Conservation (phyloP, 371 early-diverging fungal genomes). For the Apophysomyces elegans region DNA sequence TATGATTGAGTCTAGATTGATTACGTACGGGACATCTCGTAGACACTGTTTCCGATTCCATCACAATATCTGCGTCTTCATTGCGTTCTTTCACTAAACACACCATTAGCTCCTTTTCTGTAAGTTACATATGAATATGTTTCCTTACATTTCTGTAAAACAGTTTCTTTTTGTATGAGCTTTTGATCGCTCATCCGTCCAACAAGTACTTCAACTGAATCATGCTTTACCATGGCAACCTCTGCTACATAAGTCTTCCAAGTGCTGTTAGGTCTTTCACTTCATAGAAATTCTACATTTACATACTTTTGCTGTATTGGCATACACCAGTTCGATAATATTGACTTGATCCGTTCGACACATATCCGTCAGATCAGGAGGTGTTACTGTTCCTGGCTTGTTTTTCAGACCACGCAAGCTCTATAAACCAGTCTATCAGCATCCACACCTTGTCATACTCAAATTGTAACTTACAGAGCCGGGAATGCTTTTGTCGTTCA, state of each 20-base stretch:
- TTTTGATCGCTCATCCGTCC: slow-evolving; percentile 40
- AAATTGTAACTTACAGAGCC: slow-evolving; percentile 43
- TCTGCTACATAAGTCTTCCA: slow-evolving; percentile 49
- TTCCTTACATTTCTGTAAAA: slow-evolving; percentile 53
- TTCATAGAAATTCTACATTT: not conserved
- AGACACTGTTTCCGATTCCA: slow-evolving; percentile 58
- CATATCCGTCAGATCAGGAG: slow-evolving; percentile 60
- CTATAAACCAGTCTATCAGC: slow-evolving; percentile 28
- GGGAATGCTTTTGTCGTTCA: slow-evolving; percentile 48
- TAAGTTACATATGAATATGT: not conserved
- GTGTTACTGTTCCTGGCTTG: slow-evolving; percentile 65
- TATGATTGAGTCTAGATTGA: not conserved
- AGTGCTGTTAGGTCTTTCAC: too few species aligned
- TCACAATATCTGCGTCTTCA: slow-evolving; percentile 56
- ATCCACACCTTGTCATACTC: not conserved
- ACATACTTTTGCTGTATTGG: slow-evolving; percentile 55
- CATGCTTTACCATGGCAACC: slow-evolving; percentile 49
- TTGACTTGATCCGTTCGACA: slow-evolving; percentile 38
- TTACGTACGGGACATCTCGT: slow-evolving; percentile 61
- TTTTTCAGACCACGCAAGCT: slow-evolving; percentile 60
- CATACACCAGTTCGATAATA: slow-evolving; percentile 61
- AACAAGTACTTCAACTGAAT: slow-evolving; percentile 47
- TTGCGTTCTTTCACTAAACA: slow-evolving; percentile 33
- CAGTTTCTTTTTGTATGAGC: slow-evolving; percentile 48
- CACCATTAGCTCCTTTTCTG: not conserved